Conservation (phyloP, 169 alveolate species). For the Ophryocystis elektroscirrha region DNA sequence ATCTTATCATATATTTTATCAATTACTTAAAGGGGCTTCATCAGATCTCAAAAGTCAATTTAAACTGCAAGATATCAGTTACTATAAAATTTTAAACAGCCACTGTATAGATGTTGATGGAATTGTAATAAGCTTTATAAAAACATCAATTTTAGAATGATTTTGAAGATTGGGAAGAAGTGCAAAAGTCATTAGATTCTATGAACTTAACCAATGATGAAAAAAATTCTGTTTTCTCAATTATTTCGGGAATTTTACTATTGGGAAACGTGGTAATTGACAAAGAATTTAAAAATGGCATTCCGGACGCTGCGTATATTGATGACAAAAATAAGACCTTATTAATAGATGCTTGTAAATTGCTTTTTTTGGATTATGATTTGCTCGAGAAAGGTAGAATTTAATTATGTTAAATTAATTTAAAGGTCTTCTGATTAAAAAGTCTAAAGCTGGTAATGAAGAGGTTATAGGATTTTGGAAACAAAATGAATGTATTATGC, state of each 20-base stretch:
- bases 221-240: constrained; percentile 48
- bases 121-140: neutral
- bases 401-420: neutral
- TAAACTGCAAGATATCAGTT: constrained; percentile 32
- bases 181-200: constrained; percentile 56
- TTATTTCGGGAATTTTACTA: constrained; percentile 65
- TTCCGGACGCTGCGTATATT: constrained; percentile 54
- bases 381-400: neutral
- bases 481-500: constrained; percentile 48
- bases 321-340: constrained; percentile 25
- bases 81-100: constrained; percentile 48
- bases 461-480: constrained; percentile 57
- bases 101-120: constrained; percentile 53
- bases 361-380: constrained; percentile 37
- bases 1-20: constrained; percentile 83
- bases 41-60: constrained; percentile 37
- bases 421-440: neutral
- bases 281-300: constrained; percentile 50
- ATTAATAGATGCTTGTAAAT: constrained; percentile 45
- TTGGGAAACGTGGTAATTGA: constrained; percentile 79
- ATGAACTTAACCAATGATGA: constrained; percentile 60
- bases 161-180: constrained; percentile 61
- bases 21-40: constrained; percentile 61
- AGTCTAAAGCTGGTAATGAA: constrained; percentile 35
- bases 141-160: constrained; percentile 41